Conservation (phyloP, 176 grass and related monocot species). For the Lolium rigidum region DNA sequence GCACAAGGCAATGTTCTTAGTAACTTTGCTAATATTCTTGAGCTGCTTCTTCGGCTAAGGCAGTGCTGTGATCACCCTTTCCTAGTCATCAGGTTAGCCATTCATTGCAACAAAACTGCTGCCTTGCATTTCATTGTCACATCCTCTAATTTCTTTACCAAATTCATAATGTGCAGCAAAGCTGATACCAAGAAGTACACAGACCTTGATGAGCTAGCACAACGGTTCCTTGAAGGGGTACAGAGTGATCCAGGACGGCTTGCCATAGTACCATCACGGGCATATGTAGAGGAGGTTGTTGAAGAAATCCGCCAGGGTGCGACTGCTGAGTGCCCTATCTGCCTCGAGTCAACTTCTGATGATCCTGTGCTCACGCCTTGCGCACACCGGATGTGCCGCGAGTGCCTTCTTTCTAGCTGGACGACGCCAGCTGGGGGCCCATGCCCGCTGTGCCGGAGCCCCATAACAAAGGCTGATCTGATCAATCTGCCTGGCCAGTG, state of each 20-base stretch:
- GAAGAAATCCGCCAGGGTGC: conserved; percentile 78
- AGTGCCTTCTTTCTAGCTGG: conserved; percentile 88
- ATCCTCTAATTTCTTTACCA: conserved; percentile 28
- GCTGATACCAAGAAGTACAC: conserved; percentile 61
- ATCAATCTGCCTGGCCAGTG: conserved; percentile 69
- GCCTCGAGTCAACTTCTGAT: conserved; percentile 86
- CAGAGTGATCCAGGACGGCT: conserved; percentile 15
- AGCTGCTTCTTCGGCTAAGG: conserved; percentile 81
- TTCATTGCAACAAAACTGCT: neutral
- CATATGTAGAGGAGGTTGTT: conserved; percentile 81
- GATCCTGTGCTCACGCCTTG: conserved; percentile 87
- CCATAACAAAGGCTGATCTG: conserved; percentile 61
- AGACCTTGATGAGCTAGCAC: conserved; percentile 72
- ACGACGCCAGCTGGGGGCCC: conserved; percentile 51
- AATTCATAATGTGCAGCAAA: conserved; percentile 58
- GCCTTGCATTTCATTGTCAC: neutral
- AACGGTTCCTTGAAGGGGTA: conserved; percentile 65
- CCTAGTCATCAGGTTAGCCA: conserved; percentile 86
- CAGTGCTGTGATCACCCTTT: conserved; percentile 96
- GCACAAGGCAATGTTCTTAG: conserved; percentile 84
- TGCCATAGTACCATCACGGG: conserved; percentile 47
- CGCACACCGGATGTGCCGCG: conserved; percentile 75
- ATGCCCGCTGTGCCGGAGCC: conserved; percentile 71
- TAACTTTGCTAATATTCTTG: conserved; percentile 90
- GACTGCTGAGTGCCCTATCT: conserved; percentile 81